Conservation (phyloP, 306 rosid genomes). For the Canavalia gladiata region DNA sequence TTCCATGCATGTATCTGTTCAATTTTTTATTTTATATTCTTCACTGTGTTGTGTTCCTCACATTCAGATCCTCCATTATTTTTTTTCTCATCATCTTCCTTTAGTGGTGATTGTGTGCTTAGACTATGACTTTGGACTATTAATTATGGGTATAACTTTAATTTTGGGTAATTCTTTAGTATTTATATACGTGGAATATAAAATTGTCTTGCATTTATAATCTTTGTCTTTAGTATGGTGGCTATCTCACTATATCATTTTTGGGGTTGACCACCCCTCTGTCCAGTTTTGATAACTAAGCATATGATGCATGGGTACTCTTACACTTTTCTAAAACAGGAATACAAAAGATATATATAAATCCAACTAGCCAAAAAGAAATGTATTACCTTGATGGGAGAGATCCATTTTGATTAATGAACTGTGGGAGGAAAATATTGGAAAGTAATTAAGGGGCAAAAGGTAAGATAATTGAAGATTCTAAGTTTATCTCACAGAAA, state of each 20-base stretch:
- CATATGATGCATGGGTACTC: neutral
- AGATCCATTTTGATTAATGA: slow-evolving; percentile 58
- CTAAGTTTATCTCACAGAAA: slow-evolving; percentile 37
- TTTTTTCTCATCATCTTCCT: neutral
- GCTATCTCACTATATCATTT: neutral
- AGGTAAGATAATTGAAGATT: slow-evolving; percentile 34
- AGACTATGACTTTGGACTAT: neutral
- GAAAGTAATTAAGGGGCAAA: slow-evolving; percentile 36
- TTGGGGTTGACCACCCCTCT: slow-evolving; percentile 2
- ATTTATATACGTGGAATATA: neutral
- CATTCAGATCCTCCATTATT: neutral
- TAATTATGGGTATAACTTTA: neutral
- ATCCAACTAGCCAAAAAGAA: slow-evolving; percentile 36
- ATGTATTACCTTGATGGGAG: slow-evolving; percentile 63
- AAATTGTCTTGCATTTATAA: neutral
- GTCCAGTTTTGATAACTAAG: neutral
- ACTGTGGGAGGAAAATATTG: slow-evolving; percentile 57
- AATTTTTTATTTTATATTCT: neutral
- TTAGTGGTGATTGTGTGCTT: neutral
- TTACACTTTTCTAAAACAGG: neutral
- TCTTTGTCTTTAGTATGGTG: neutral
- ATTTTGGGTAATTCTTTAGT: neutral
- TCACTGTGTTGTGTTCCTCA: neutral
- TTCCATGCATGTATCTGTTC: slow-evolving; percentile 16
- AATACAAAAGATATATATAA: slow-evolving; percentile 22